Evolutionary conservation across 805 yeast genomes (phyloP).

Genomic region (Ogataea naganishii): DNA sequence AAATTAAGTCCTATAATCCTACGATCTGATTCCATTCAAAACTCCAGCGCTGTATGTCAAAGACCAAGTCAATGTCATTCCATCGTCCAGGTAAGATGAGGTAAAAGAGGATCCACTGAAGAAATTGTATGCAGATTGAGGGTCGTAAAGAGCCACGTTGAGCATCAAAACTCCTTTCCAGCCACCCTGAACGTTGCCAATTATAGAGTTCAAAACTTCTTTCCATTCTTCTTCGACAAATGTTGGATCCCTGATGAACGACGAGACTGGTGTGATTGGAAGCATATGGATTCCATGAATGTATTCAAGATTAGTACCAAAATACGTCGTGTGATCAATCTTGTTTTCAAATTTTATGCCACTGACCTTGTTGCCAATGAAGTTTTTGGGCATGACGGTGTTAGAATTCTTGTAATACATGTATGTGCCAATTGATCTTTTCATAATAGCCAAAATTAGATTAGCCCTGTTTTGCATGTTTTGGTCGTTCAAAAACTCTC

Average conservation of each 20-base stretch:
- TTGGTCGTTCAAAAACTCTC: slow-evolving; percentile 38
- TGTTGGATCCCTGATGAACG: slow-evolving; percentile 45
- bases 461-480: slow-evolving; percentile 46
- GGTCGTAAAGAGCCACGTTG: slow-evolving; percentile 68
- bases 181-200: slow-evolving; percentile 51
- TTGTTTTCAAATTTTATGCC: slow-evolving; percentile 67
- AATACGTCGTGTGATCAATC: slow-evolving; percentile 60
- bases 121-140: slow-evolving; percentile 51
- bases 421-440: slow-evolving; percentile 39
- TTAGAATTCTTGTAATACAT: slow-evolving; percentile 42
- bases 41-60: slow-evolving; percentile 61
- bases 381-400: slow-evolving; percentile 39
- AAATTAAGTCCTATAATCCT: no score
- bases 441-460: slow-evolving; percentile 50
- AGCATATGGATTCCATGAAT: slow-evolving; percentile 69
- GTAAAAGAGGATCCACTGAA: slow-evolving; percentile 51
- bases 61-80: slow-evolving; percentile 86
- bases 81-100: slow-evolving; percentile 57
- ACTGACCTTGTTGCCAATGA: slow-evolving; percentile 53
- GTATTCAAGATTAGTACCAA: slow-evolving; percentile 57
- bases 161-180: slow-evolving; percentile 73
- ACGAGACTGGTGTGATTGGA: slow-evolving; percentile 59
- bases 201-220: slow-evolving; percentile 35
- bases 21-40: slow-evolving; percentile 1
- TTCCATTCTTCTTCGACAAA: slow-evolving; percentile 66